A percentile compares a stretch with the other conserved stretches of the same genome.
Conservation (phyloP, 2,329 filamentous ascomycete species). For the Epichloe uncinata region DNA sequence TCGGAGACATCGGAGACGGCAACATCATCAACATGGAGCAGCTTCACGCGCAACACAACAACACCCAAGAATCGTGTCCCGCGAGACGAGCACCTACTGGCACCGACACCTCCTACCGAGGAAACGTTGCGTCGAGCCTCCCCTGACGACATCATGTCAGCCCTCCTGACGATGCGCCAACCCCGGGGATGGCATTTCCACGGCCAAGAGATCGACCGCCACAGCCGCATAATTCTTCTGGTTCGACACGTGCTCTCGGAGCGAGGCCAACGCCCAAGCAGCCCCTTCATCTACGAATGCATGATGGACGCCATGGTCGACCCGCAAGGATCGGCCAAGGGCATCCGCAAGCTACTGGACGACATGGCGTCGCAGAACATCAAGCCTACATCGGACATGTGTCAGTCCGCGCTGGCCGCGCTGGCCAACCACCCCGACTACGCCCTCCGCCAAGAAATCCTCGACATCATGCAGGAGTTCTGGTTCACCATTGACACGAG, state of each 20-base stretch:
- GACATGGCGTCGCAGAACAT: constrained; percentile 57
- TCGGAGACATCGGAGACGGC: background rate
- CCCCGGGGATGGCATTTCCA: constrained; percentile 8
- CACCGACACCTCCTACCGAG: constrained; percentile 9
- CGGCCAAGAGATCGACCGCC: constrained; percentile 11
- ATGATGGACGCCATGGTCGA: constrained; percentile 61
- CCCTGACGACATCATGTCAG: constrained; percentile 14
- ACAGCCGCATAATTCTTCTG: constrained; percentile 24
- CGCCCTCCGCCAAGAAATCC: constrained; percentile 53
- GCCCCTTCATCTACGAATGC: constrained; percentile 54
- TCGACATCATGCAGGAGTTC: constrained; percentile 58
- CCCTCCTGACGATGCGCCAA: constrained; percentile 16
- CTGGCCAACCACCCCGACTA: constrained; percentile 81
- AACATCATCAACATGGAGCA: background rate
- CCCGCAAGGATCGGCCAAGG: constrained; percentile 51
- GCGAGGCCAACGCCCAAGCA: constrained; percentile 42
- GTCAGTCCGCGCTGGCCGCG: constrained; percentile 57
- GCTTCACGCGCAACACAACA: background rate
- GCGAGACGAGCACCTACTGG: constrained; percentile 10
- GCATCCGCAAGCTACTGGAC: constrained; percentile 48
- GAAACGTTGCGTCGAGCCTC: constrained; percentile 8
- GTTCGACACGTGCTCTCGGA: constrained; percentile 45
- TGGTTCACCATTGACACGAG: constrained; percentile 44
- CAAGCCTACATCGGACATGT: constrained; percentile 50
- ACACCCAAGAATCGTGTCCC: background rate